Evolutionary conservation across 2,329 filamentous ascomycete genomes (phyloP), one percentile per base, ranked within the genome.

Genomic region (Aspergillus ruber): DNA sequence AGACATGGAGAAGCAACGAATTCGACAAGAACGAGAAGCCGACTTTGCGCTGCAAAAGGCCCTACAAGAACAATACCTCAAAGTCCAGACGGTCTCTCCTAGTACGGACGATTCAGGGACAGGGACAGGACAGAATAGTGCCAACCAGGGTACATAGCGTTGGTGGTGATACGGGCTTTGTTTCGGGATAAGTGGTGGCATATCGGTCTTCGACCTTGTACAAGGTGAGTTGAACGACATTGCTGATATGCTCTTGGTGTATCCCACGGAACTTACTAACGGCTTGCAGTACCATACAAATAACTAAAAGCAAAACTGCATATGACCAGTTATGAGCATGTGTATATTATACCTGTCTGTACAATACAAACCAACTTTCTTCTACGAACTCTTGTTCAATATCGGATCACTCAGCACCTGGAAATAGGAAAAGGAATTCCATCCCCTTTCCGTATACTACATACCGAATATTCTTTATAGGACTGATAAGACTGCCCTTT

Each of bases 11-110:
- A 89, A 94, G 64, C 90, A 95, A 66, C 83, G 87, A 41, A 67
- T 96, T 56, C 96, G 96, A 73, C 80, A 82, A 56, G 93, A 98
- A 68, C 84, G 93, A 50, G 88, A 94, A 67, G 81, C 90, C 44
- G 93, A 98, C 65, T 98, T 98, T 62, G 90, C 97, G 55, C 82
- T 95, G 80, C 93, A 98, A 66, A 81, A 78, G 53, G 80, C 79
- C 6, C 74, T 98, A 42, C 90, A 97, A 71, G 81, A 85, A 60
- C 88, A 98, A 67, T 97, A 96, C 69, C 84, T 85, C 66, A 91
- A 91, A 67, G 77, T 90, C 27, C 93, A 98, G 72, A 86, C 75
- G 4, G 90, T 97, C 25, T 79, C 77, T 50, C 75, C 81, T 50
- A 74, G 71, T 18, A 63, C 55, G 21, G 59, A 59, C 32, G 59